Evolutionary conservation across 2,329 filamentous ascomycete genomes (phyloP).

Genomic region (Talaromyces sp.): DNA sequence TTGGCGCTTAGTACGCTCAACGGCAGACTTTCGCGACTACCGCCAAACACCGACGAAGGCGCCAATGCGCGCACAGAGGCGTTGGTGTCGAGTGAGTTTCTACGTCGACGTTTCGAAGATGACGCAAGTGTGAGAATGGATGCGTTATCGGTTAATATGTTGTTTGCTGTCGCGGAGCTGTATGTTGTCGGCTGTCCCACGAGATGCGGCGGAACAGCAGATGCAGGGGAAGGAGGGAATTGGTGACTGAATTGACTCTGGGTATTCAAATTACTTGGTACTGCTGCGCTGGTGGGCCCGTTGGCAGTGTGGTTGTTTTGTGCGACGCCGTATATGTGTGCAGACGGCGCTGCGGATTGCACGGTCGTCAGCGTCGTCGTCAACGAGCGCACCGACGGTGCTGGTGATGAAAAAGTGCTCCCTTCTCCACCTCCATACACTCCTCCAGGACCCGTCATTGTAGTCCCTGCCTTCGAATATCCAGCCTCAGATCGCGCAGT

Average conservation of each 20-base stretch:
- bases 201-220: constrained; percentile 59
- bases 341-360: constrained; percentile 57
- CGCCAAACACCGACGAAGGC: constrained; percentile 61
- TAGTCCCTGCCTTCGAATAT: constrained; percentile 77
- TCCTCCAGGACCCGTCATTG: constrained; percentile 62
- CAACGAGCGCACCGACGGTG: constrained; percentile 61
- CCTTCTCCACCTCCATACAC: constrained; percentile 63
- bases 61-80: constrained; percentile 63
- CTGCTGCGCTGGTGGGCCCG: constrained; percentile 32
- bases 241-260: constrained; percentile 57
- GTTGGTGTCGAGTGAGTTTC: constrained; percentile 63
- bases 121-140: constrained; percentile 63
- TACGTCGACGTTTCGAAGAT: constrained; percentile 59
- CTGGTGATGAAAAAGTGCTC: constrained; percentile 63
- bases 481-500: constrained; percentile 69
- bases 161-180: constrained; percentile 59
- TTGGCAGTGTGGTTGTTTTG: constrained; percentile 27
- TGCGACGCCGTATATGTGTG: constrained; percentile 35
- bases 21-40: constrained; percentile 61
- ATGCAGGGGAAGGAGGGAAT: constrained; percentile 57
- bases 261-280: constrained; percentile 35
- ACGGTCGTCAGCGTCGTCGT: constrained; percentile 65
- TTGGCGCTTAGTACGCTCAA: constrained; percentile 59
- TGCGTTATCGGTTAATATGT: constrained; percentile 62
- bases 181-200: constrained; percentile 56